Conservation (phyloP, 1,284 basidiomycete species). For the Neolentinus lepideus region DNA sequence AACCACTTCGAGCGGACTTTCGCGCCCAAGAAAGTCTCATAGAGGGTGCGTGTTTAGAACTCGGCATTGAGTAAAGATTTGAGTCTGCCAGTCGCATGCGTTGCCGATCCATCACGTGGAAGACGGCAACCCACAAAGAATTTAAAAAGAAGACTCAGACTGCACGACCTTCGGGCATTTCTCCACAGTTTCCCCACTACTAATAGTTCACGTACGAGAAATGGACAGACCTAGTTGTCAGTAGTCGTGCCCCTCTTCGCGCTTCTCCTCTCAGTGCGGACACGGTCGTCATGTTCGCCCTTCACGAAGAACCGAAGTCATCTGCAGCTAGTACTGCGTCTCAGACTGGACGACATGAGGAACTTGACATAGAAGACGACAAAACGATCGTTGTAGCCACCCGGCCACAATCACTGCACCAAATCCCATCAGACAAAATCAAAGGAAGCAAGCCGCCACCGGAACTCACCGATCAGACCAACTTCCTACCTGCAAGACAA, state of each 20-base stretch:
- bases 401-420: not conserved
- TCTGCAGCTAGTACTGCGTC: not conserved
- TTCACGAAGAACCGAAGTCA: not conserved
- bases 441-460: not conserved
- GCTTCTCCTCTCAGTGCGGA: not conserved
- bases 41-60: not conserved
- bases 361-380: not conserved
- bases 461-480: constrained; percentile 37
- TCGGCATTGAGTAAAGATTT: not conserved
- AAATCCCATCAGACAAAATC: not conserved
- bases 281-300: not conserved
- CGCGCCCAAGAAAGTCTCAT: not conserved
- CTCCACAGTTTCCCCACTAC: constrained; percentile 1
- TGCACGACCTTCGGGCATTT: not conserved
- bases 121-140: not conserved
- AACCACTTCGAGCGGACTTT: not conserved
- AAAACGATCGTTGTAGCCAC: not conserved
- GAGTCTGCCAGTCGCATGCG: not conserved
- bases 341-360: not conserved
- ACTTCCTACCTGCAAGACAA: constrained; percentile 35
- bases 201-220: not conserved
- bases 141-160: not conserved
- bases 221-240: not conserved
- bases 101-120: not conserved
- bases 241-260: not conserved